Conservation (phyloP, 768 basidiomycete species). For the Termitomyces sp. region DNA sequence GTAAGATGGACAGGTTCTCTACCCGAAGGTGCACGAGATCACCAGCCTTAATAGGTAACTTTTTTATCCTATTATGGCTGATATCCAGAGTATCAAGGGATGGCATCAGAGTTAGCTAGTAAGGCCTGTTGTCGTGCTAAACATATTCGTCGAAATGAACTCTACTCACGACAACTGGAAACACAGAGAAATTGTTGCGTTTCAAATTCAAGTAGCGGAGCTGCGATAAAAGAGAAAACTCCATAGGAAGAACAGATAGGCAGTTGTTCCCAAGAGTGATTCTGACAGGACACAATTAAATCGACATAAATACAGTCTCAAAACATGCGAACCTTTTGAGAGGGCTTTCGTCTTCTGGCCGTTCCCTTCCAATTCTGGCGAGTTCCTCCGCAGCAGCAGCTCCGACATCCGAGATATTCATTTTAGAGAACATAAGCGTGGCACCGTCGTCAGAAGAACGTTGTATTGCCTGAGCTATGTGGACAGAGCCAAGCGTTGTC, state of each 20-base stretch:
- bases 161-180: slow-evolving; percentile 73
- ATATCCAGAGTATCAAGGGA: slow-evolving; percentile 93
- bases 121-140: slow-evolving; percentile 3
- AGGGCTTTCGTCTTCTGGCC: slow-evolving; percentile 40
- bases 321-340: slow-evolving; percentile 51
- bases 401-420: slow-evolving; percentile 70
- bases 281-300: slow-evolving; percentile 33
- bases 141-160: slow-evolving; percentile 23
- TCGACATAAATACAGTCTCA: background rate
- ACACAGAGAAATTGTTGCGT: slow-evolving; percentile 73
- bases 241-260: slow-evolving; percentile 67
- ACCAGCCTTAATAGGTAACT: slow-evolving; percentile 76
- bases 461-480: slow-evolving; percentile 59
- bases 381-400: slow-evolving; percentile 73
- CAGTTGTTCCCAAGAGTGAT: slow-evolving; percentile 86
- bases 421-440: slow-evolving; percentile 81
- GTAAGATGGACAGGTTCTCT: slow-evolving; percentile 14
- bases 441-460: slow-evolving; percentile 72
- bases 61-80: slow-evolving; percentile 84
- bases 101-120: slow-evolving; percentile 75
- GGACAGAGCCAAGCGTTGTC: slow-evolving; percentile 44
- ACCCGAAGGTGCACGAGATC: slow-evolving; percentile 73
- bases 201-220: slow-evolving; percentile 85
- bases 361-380: slow-evolving; percentile 49
- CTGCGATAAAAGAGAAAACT: slow-evolving; percentile 65